Evolutionary conservation across 345 rosid species (phyloP).

Genomic region (Lagerstroemia speciosa): DNA sequence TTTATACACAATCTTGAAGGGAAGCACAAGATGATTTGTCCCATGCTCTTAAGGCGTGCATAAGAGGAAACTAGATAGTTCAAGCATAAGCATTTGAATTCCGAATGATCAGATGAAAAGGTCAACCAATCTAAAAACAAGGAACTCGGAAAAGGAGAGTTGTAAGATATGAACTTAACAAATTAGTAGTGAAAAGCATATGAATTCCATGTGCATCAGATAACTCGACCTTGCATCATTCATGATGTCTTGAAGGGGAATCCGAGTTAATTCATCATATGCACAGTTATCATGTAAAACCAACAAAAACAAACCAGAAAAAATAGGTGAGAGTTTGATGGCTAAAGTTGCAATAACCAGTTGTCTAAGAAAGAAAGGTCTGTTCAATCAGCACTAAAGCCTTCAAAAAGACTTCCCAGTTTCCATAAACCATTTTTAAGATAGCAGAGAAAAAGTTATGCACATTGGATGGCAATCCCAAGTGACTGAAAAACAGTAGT

Average conservation of each 20-base stretch:
- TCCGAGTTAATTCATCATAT: slow-evolving; percentile 28
- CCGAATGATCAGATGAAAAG: no score
- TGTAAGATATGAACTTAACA: neutral
- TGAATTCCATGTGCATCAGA: slow-evolving; percentile 1
- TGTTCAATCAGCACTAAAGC: neutral
- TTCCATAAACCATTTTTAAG: neutral
- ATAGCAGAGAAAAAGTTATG: neutral
- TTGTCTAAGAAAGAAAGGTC: neutral
- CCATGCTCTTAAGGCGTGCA: no score
- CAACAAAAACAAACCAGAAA: neutral
- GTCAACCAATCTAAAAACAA: no score
- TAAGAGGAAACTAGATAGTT: no score
- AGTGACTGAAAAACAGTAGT: no score
- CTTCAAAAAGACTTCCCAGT: neutral
- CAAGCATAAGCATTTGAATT: no score
- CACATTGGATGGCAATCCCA: neutral
- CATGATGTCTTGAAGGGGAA: slow-evolving; percentile 33
- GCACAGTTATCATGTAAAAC: slow-evolving; percentile 1
- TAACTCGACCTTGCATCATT: slow-evolving; percentile 17
- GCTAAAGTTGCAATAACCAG: neutral
- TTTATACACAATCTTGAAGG: no score
- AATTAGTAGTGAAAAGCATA: neutral
- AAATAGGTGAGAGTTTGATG: neutral
- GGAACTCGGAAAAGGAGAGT: neutral
- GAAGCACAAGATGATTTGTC: no score